phyloP scores from a whole-genome alignment of 169 alveolate species.

The Plasmodium billcollinsi region DNA sequence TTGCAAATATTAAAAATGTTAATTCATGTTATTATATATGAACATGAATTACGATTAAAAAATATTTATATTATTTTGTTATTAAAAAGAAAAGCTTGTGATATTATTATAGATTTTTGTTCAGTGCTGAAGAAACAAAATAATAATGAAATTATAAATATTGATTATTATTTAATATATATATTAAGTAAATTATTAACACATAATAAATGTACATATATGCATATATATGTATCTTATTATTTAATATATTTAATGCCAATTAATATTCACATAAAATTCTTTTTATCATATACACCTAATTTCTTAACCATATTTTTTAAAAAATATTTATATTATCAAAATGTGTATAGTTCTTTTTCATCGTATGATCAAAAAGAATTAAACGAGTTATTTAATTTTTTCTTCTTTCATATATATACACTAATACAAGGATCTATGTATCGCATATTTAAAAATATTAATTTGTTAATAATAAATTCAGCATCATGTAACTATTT shows the following conservation, averaged over 20 bases:
- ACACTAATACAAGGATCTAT: constrained; percentile 72
- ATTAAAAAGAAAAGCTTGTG: constrained; percentile 74
- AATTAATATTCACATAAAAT: constrained; percentile 51
- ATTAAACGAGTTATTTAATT: constrained; percentile 46
- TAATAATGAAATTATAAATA: constrained; percentile 72
- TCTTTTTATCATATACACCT: constrained; percentile 64
- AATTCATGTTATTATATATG: constrained; percentile 71
- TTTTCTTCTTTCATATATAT: constrained; percentile 70
- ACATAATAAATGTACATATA: constrained; percentile 69
- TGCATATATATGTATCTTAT: constrained; percentile 67
- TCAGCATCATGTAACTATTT: constrained; percentile 30
- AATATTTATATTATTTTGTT: constrained; percentile 60
- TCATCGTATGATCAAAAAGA: constrained; percentile 40
- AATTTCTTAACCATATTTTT: constrained; percentile 58
- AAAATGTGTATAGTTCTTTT: constrained; percentile 37
- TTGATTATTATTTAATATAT: constrained; percentile 59
- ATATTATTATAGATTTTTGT: constrained; percentile 57
- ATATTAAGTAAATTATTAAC: constrained; percentile 69
- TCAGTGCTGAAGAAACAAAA: constrained; percentile 24
- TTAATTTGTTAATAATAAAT: constrained; percentile 20
- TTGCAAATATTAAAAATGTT: constrained; percentile 65
- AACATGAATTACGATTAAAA: constrained; percentile 69
- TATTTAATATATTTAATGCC: constrained; percentile 75
- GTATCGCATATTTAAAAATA: constrained; percentile 41
- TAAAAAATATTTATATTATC: constrained; percentile 58